phyloP scores from a whole-genome alignment of 2,329 filamentous ascomycete genomes.

The Fusarium sp. region DNA sequence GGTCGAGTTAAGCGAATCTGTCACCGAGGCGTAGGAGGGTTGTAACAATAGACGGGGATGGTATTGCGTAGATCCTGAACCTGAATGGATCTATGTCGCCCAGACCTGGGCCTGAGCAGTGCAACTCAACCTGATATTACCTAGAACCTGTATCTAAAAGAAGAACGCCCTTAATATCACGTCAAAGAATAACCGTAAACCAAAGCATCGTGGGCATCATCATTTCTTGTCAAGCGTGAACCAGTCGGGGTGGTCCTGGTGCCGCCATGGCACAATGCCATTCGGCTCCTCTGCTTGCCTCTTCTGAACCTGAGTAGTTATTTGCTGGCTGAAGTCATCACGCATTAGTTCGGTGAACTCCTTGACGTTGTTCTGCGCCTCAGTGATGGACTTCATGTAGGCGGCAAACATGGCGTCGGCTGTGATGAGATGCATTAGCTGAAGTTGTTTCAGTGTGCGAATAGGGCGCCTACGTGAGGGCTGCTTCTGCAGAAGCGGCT shows the following conservation, averaged over 20 bases:
- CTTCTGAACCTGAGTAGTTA: constrained; percentile 63
- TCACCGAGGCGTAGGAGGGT: neutral
- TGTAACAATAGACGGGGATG: neutral
- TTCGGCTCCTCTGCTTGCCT: constrained; percentile 65
- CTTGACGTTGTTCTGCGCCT: constrained; percentile 62
- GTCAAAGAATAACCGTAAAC: constrained; percentile 3
- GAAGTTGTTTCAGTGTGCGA: constrained; percentile 27
- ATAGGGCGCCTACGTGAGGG: constrained; percentile 58
- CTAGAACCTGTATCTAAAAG: neutral
- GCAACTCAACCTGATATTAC: neutral
- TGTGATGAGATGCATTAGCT: constrained; percentile 43
- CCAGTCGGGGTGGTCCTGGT: constrained; percentile 70
- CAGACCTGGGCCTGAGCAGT: neutral
- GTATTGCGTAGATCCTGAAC: neutral
- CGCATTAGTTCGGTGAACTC: constrained; percentile 61
- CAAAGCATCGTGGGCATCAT: constrained; percentile 5
- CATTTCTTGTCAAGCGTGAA: constrained; percentile 49
- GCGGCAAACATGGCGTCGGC: constrained; percentile 61
- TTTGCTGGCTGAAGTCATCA: constrained; percentile 58
- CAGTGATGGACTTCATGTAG: constrained; percentile 59
- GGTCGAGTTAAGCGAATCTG: neutral
- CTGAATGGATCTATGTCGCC: neutral
- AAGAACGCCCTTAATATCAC: constrained; percentile 14
- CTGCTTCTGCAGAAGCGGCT: constrained; percentile 61
- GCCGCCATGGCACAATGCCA: constrained; percentile 68